Conservation (phyloP, 352 stramenopile genomes). For the Phytophthora colocasiae region DNA sequence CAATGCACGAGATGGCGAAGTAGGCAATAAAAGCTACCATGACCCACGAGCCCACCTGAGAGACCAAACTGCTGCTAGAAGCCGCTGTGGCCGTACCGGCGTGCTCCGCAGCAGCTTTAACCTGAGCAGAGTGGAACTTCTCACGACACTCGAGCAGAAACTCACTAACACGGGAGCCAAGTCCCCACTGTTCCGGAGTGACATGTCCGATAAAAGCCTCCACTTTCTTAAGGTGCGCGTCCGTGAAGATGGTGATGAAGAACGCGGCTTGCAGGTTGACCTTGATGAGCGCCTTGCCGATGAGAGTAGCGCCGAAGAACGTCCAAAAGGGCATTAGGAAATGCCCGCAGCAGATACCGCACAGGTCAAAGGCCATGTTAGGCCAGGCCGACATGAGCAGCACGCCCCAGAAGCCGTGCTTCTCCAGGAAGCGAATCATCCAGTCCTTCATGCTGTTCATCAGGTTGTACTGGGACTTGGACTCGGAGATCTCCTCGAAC, state of each 20-base stretch:
- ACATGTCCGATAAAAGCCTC: slow-evolving; percentile 85
- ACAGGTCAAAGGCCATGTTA: slow-evolving; percentile 96
- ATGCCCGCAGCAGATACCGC: slow-evolving; percentile 94
- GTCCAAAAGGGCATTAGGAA: slow-evolving; percentile 96
- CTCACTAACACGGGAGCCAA: slow-evolving; percentile 84
- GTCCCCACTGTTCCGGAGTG: slow-evolving; percentile 72
- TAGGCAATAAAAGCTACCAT: slow-evolving; percentile 91
- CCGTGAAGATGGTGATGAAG: slow-evolving; percentile 93
- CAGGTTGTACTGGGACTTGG: slow-evolving; percentile 86
- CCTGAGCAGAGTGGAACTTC: slow-evolving; percentile 85
- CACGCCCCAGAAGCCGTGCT: slow-evolving; percentile 93
- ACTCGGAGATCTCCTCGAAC: slow-evolving; percentile 89
- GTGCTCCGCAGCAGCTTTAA: slow-evolving; percentile 66
- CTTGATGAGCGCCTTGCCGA: slow-evolving; percentile 94
- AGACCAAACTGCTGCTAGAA: slow-evolving; percentile 74
- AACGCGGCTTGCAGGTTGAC: slow-evolving; percentile 91
- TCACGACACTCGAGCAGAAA: slow-evolving; percentile 88
- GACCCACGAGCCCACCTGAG: slow-evolving; percentile 76
- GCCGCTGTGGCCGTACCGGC: slow-evolving; percentile 42
- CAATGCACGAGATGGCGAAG: slow-evolving; percentile 91
- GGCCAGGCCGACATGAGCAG: slow-evolving; percentile 95
- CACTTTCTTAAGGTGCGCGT: slow-evolving; percentile 83
- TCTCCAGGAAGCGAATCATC: slow-evolving; percentile 94
- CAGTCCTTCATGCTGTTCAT: slow-evolving; percentile 93
- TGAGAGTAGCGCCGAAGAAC: slow-evolving; percentile 94